Base-by-base conservation (phyloP, 495 filamentous ascomycete species). In the Penicillium chermesinum region DNA sequence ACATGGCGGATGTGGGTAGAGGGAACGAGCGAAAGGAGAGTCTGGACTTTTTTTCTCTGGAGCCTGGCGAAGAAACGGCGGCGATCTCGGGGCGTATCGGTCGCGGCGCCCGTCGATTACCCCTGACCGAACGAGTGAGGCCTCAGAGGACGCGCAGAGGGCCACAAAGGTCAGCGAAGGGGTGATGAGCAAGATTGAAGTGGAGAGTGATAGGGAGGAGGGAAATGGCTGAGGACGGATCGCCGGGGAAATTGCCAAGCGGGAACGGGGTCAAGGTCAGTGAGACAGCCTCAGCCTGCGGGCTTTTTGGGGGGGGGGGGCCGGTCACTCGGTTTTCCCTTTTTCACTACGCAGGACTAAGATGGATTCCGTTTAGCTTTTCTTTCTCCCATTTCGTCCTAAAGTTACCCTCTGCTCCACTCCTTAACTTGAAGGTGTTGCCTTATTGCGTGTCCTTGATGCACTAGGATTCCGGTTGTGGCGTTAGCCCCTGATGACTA, bases 1-100 rank as follows among this genome's bases (percentile, higher is more conserved):
- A 73, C 84, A 88, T 88, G 40, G 37, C 53, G 43, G 27, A 37
- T 34, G 40, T 37, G 38, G 33, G 21, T 38, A 35, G 30, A 45
- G 21, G 21, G 41, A 41, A 44, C 14, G 44, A 44, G 40, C 19
- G 44, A 38, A 14, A 50, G 36, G 34, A 46, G 41, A 17, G 46
- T 52, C 35, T 48, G 27, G 32, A 36, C 25, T 48, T 49, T 32
- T 40, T 48, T 49, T 32, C 33, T 48, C 51, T 50, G 55, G 55
- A 58, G 55, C 55, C 51, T n/a, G n/a, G 25, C 4, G 10, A 30
- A 30, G 45, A 37, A 46, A 46, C 45, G 58, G 58, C 49, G 59
- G 52, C 47, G 57, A 53, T 59, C 52, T 45, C 50, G 46, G 52
- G 47, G 42, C 38, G 51, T 17, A 49, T 54, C 48, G 44, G 42